Conservation (phyloP, 495 filamentous ascomycete species). For the Aspergillus taichungensis region DNA sequence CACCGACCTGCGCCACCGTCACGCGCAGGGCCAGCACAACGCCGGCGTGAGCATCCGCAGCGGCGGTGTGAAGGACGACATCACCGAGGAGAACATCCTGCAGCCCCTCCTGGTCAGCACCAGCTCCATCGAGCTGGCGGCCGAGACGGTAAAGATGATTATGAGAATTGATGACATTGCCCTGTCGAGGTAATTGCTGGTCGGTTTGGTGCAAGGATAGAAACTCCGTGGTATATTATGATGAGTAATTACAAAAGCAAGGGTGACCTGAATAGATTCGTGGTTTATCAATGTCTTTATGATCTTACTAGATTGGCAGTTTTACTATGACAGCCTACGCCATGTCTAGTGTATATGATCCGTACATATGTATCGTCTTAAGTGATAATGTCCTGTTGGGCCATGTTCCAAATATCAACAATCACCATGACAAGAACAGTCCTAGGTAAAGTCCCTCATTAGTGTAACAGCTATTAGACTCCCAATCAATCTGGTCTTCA, state of each 20-base stretch:
- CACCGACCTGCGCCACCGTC: conserved; percentile 88
- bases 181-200: conserved; percentile 45
- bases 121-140: conserved; percentile 91
- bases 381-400: no score
- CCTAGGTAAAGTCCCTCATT: no score
- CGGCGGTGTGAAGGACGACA: conserved; percentile 90
- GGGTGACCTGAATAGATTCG: no score
- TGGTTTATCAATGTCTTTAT: no score
- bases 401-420: no score
- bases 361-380: no score
- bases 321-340: no score
- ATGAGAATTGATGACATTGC: conserved; percentile 95
- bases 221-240: conserved; percentile 15
- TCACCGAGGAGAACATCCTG: conserved; percentile 93
- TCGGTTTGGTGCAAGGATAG: neutral
- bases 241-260: conserved; percentile 14
- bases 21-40: conserved; percentile 89
- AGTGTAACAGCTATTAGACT: no score
- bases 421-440: no score
- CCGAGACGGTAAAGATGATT: conserved; percentile 98
- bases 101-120: conserved; percentile 95
- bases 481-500: no score
- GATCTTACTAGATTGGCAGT: no score
- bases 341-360: no score
- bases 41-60: conserved; percentile 96